phyloP scores from a whole-genome alignment of 345 rosid genomes.

The Zanthoxylum bungeanum region DNA sequence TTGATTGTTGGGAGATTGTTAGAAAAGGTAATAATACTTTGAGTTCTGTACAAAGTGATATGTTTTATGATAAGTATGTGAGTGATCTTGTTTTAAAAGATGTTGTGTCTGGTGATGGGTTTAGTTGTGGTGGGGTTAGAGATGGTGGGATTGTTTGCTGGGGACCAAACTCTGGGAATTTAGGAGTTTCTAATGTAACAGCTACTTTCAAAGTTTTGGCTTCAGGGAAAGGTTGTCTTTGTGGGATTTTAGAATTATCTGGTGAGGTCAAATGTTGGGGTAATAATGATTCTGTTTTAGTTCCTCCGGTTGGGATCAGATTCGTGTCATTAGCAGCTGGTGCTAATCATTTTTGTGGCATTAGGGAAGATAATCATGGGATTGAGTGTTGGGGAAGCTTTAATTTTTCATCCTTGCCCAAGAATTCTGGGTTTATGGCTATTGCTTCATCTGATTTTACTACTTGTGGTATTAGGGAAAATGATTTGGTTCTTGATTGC shows the following conservation, averaged over 20 bases:
- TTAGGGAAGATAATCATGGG: conserved; percentile 74
- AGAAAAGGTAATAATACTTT: conserved; percentile 33
- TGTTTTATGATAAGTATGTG: conserved; percentile 44
- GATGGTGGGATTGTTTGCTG: conserved; percentile 76
- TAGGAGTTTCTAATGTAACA: conserved; percentile 43
- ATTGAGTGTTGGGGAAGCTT: conserved; percentile 85
- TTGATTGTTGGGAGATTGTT: conserved; percentile 80
- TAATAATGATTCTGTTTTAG: conserved; percentile 29
- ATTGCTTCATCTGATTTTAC: conserved; percentile 86
- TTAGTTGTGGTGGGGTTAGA: conserved; percentile 77
- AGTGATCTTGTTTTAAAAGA: conserved; percentile 46
- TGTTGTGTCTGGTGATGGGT: conserved; percentile 81
- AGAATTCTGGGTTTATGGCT: conserved; percentile 69
- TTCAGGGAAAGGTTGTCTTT: conserved; percentile 49
- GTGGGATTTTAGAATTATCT: conserved; percentile 54
- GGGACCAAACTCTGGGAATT: conserved; percentile 58
- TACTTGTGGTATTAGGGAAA: conserved; percentile 77
- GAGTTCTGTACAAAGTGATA: conserved; percentile 30
- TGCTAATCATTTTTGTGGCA: conserved; percentile 73
- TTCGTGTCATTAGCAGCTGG: conserved; percentile 73
- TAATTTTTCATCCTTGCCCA: conserved; percentile 61
- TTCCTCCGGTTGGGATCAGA: conserved; percentile 28
- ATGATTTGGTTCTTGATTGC: conserved; percentile 81
- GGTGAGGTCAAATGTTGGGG: conserved; percentile 72
- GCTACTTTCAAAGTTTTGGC: conserved; percentile 47